Conservation (phyloP, 2,329 filamentous ascomycete species). For the Emydomyces testavorans region DNA sequence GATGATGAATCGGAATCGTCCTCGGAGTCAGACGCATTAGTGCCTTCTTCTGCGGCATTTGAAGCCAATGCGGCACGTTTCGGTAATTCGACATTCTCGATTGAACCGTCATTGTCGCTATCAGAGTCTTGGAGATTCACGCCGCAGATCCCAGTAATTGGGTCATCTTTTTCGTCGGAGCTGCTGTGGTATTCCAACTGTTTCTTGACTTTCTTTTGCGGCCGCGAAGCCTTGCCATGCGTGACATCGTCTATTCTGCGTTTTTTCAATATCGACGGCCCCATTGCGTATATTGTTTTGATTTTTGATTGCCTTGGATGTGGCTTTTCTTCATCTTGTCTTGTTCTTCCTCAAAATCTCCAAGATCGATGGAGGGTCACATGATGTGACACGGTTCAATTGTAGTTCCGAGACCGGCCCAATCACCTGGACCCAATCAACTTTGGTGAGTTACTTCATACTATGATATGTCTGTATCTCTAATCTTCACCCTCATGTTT, state of each 20-base stretch:
- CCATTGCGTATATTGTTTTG: slow-evolving; percentile 25
- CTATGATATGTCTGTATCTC: too few species aligned
- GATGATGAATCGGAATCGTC: slow-evolving; percentile 25
- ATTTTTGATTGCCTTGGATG: neutral
- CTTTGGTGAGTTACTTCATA: too few species aligned
- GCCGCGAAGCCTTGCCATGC: slow-evolving; percentile 41
- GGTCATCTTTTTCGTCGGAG: slow-evolving; percentile 44
- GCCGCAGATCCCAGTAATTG: slow-evolving; percentile 17
- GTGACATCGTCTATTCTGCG: slow-evolving; percentile 50
- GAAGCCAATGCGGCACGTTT: slow-evolving; percentile 24
- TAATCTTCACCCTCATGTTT: too few species aligned
- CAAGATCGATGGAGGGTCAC: neutral
- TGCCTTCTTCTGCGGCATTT: slow-evolving; percentile 20
- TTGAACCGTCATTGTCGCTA: slow-evolving; percentile 16
- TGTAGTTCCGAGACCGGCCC: too few species aligned
- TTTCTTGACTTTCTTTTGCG: slow-evolving; percentile 51
- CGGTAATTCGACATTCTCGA: slow-evolving; percentile 13
- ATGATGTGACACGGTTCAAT: neutral
- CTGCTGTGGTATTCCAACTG: slow-evolving; percentile 52
- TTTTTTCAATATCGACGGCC: slow-evolving; percentile 37
- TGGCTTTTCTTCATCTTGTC: neutral
- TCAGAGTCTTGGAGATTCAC: slow-evolving; percentile 15
- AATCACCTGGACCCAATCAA: neutral
- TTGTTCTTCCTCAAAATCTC: neutral
- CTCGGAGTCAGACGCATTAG: slow-evolving; percentile 27